These are phyloP conservation scores for Blepharisma stoltei DNA, from an alignment of 73 alveolate species.

Conservation along the genomic window DNA sequence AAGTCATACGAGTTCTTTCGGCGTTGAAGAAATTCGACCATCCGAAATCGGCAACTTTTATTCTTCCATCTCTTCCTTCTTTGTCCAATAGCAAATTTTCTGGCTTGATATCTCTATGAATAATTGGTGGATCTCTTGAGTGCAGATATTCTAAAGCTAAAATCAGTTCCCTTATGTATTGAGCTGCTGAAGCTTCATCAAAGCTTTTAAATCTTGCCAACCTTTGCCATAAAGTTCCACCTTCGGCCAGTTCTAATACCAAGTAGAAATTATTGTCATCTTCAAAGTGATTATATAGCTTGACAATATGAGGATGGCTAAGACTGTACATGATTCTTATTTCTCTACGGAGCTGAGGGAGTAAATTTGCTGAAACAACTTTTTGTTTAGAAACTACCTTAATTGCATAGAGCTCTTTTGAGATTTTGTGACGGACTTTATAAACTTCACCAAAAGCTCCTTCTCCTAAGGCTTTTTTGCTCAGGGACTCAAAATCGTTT, in stretches of 20 bases:
- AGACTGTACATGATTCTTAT: slow-evolving; percentile 87
- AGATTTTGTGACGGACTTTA: slow-evolving; percentile 61
- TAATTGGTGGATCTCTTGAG: slow-evolving; percentile 72
- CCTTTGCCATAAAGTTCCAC: slow-evolving; percentile 41
- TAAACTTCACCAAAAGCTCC: slow-evolving; percentile 77
- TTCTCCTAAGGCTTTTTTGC: slow-evolving; percentile 58
- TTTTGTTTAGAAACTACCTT: slow-evolving; percentile 75
- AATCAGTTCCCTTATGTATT: slow-evolving; percentile 74
- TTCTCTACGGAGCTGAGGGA: slow-evolving; percentile 83
- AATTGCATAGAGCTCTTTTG: slow-evolving; percentile 70
- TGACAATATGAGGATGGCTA: slow-evolving; percentile 84
- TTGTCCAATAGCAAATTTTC: slow-evolving; percentile 78
- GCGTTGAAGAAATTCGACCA: slow-evolving; percentile 67
- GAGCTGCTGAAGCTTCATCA: slow-evolving; percentile 74
- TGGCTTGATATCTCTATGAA: slow-evolving; percentile 85
- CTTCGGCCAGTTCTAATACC: slow-evolving; percentile 62
- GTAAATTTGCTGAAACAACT: slow-evolving; percentile 67
- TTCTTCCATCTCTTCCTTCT: slow-evolving; percentile 55
- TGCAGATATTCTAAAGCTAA: slow-evolving; percentile 77
- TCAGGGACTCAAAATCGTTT: slow-evolving; percentile 82
- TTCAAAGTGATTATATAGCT: slow-evolving; percentile 80
- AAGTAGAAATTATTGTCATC: slow-evolving; percentile 79
- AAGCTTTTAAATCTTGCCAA: slow-evolving; percentile 51
- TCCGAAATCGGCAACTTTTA: slow-evolving; percentile 83
- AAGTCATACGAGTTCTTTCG: slow-evolving; percentile 57